Base-by-base conservation (phyloP, 2,329 filamentous ascomycete species). In the Ophiostoma ulmi region DNA sequence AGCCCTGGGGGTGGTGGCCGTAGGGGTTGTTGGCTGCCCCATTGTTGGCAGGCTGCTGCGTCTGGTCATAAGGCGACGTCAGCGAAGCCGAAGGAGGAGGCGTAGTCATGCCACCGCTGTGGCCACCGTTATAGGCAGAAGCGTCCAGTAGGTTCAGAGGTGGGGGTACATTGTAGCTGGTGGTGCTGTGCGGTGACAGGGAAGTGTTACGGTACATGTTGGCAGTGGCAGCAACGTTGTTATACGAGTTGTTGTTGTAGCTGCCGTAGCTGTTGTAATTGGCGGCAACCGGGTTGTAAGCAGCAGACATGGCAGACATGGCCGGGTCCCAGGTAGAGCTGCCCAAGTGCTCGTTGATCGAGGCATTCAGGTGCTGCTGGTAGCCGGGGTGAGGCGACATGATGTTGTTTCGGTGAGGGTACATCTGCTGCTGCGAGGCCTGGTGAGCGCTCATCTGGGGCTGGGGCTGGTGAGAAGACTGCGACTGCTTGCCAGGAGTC, bases 331-430 rank as follows among this genome's bases (percentile, higher is more conserved):
- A 74, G 17, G 72, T 63, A 5, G 73, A 39, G 11, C 48, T 58
- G 76, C 79, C 81, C 72, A 88, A 84, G 70, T 85, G 85, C 78
- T 89, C 87, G 71, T 82, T 85, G 85, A 88, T 88, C 48, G 80
- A 80, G 0, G 85, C 83, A 64, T 81, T 81, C 71, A 87, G 77
- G 72, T 87, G 85, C 74, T 87, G 84, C 73, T 82, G 81, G 74
- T 80, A 83, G 20, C 77, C 77, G 2, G 82, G 84, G 69, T 82
- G 84, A 0, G 85, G 85, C 8, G 85, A 86, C 84, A 86, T 85
- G 78, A 87, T 77, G 55, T 79, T 78, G 70, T 86, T 82, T 13
- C 81, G 77, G 26, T 70, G 73, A 36, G 38, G 76, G 74, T 74
- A 75, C 69, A 72, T 70, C 20, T 58, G 69, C 35, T 72, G 70